Evolutionary conservation across 306 rosid species (phyloP), one percentile per base, ranked within the genome.

Genomic region (Rubus idaeus): DNA sequence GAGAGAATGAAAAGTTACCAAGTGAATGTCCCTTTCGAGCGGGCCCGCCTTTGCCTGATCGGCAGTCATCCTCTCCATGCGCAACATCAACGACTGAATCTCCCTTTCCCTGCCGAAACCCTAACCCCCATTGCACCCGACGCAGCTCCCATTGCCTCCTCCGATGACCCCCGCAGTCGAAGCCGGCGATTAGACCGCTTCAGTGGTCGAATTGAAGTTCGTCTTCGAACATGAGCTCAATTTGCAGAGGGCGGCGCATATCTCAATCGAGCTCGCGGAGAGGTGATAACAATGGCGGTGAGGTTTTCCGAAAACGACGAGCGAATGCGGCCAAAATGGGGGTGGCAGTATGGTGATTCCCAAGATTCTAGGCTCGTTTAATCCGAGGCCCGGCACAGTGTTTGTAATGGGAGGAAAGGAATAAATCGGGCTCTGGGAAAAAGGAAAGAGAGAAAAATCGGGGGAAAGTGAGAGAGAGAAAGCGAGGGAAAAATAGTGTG

Each of bases 41-140:
- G 79, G 75, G 49, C 79, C 79, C 47, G 78, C 62, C 51, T 73
- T 79, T 7, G 70, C 58, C 64, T 80, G 83, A 75, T 80, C 79
- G 61, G 73, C 57, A 3, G 56, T 69, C 83, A 80, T 69, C 68
- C 61, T 69, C 52, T 80, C 73, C 75, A 68, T 56, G 26, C 71
- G 39, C 65, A 61, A 41, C 60, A 61, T 26, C 69, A 69, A 26
- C 74, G 37, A 77, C 3, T 72, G 57, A 49, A 74, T n/a, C 78
- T 13, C 81, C 53, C 55, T 69, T 57, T 23, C 69, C 62, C 60
- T 55, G 10, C 56, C 70, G 47, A 74, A 74, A 74, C 78, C 78
- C 78, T 74, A 74, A n/a, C 76, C 65, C 40, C 76, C 65, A 49
- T 26, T 17, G 67, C 42, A 44, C 42, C 35, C 1, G 1, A 30